Percentiles rank a stretch among this genome's conserved stretches.
Evolutionary conservation across 495 filamentous ascomycete genomes (phyloP).

Genomic region (Parathielavia appendiculata): DNA sequence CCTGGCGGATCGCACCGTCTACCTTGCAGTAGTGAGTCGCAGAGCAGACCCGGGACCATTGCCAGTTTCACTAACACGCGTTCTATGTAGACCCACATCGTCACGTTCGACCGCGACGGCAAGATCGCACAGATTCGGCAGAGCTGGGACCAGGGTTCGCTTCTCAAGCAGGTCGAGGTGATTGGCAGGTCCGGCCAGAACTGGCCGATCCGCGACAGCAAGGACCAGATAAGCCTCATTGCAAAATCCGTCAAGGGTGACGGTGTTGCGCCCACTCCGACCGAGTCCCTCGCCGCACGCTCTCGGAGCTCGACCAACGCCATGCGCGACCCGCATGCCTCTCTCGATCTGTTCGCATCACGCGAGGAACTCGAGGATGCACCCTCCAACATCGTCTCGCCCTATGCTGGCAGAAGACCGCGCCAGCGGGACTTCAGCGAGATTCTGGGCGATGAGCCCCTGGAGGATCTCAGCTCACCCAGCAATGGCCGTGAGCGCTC

Average conservation of each 20-base stretch:
- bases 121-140: constrained; percentile 81
- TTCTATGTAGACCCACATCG: constrained; percentile 71
- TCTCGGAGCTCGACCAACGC: constrained; percentile 48
- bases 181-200: constrained; percentile 82
- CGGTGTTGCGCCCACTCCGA: constrained; percentile 16
- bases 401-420: constrained; percentile 44
- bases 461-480: constrained; percentile 42
- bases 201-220: constrained; percentile 91
- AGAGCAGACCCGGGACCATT: not conserved
- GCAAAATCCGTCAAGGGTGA: constrained; percentile 43
- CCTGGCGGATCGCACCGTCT: constrained; percentile 73
- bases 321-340: constrained; percentile 66
- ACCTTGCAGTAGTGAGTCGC: constrained; percentile 69
- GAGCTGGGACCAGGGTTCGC: constrained; percentile 90
- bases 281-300: constrained; percentile 28
- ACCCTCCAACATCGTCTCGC: constrained; percentile 46
- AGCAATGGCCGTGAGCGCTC: constrained; percentile 42
- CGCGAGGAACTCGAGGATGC: constrained; percentile 51
- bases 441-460: constrained; percentile 44
- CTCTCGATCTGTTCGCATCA: constrained; percentile 64
- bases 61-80: constrained; percentile 27
- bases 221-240: constrained; percentile 76
- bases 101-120: constrained; percentile 68
- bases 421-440: constrained; percentile 50
- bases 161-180: constrained; percentile 88